Evolutionary conservation across 108 stramenopile species (phyloP), one percentile per base, ranked within the genome.

Genomic region (Nitzschia sp.): DNA sequence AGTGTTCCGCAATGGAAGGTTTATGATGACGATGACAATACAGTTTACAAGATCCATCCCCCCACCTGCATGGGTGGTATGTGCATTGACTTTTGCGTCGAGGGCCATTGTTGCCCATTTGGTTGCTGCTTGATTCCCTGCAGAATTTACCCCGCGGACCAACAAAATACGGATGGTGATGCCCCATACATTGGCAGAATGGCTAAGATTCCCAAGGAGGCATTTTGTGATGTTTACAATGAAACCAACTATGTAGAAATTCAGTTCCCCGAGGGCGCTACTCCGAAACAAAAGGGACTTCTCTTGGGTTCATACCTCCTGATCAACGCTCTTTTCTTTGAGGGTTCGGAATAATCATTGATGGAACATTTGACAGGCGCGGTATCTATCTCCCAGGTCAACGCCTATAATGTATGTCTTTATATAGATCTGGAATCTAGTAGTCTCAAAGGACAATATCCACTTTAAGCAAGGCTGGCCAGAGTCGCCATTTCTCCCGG

Each of bases 61-160:
- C 87, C 90, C 9, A 91, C 90, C 8, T 88, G 90, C 66, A 69
- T 75, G 35, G 76, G 79, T 18, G 87, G 85, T 15, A 58, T 81
- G 36, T 91, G 90, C 59, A 71, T 91, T 33, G 75, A 91, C 47
- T 87, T 80, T 62, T 85, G 76, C 45, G 76, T 85, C 36, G 87
- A 86, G 51, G 90, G 87, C 32, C 84, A 84, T 19, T 85, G 83
- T 47, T 77, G 76, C 49, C 82, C 85, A 38, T 75, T 85, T 34
- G 91, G 87, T 29, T 92, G 91, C 64, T 87, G 83, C 77, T 86
- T 88, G 68, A 79, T 79, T 28, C 80, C 87, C 1, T 88, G 84
- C 78, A 65, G 77, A 18, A 54, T 92, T 36, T 92, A 80, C 69
- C 71, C 82, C 24, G 82, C 82, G 3, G 34, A 68, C 6, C 75